phyloP scores from a whole-genome alignment of 768 basidiomycete genomes.

The Lactifluus volemus region DNA sequence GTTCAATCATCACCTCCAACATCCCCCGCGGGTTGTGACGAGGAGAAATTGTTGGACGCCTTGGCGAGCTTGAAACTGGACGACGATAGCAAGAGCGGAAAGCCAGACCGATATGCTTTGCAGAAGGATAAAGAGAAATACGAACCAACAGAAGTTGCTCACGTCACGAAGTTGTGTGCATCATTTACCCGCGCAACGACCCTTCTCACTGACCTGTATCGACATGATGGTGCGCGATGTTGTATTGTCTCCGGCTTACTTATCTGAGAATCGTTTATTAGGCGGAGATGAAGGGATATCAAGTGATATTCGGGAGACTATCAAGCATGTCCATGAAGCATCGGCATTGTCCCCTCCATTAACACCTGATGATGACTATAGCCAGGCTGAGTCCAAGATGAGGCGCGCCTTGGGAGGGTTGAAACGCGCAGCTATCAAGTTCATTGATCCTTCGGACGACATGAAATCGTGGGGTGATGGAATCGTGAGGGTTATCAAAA shows the following conservation, averaged over 20 bases:
- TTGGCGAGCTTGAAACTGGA: constrained; percentile 8
- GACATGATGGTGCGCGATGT: constrained; percentile 5
- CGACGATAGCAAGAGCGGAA: not conserved
- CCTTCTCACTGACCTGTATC: constrained; percentile 3
- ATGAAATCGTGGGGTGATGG: not conserved
- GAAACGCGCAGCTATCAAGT: constrained; percentile 40
- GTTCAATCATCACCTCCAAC: constrained; percentile 7
- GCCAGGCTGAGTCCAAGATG: constrained; percentile 41
- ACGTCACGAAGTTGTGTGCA: constrained; percentile 15
- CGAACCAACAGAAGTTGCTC: not conserved
- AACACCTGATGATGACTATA: constrained; percentile 28
- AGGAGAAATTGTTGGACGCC: constrained; percentile 8
- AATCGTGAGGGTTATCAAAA: constrained; percentile 11
- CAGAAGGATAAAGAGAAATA: not conserved
- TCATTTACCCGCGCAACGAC: constrained; percentile 15
- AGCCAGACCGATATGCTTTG: not conserved
- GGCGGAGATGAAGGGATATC: constrained; percentile 3
- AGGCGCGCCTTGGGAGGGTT: constrained; percentile 53
- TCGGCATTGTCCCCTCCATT: not conserved
- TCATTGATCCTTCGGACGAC: constrained; percentile 31
- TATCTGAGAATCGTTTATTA: not conserved
- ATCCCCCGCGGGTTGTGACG: not conserved
- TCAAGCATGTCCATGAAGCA: not conserved
- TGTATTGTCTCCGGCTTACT: not conserved
- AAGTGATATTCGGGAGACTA: constrained; percentile 8